Evolutionary conservation across 2,329 filamentous ascomycete species (phyloP).

Genomic region (Ophiocordyceps sinensis): DNA sequence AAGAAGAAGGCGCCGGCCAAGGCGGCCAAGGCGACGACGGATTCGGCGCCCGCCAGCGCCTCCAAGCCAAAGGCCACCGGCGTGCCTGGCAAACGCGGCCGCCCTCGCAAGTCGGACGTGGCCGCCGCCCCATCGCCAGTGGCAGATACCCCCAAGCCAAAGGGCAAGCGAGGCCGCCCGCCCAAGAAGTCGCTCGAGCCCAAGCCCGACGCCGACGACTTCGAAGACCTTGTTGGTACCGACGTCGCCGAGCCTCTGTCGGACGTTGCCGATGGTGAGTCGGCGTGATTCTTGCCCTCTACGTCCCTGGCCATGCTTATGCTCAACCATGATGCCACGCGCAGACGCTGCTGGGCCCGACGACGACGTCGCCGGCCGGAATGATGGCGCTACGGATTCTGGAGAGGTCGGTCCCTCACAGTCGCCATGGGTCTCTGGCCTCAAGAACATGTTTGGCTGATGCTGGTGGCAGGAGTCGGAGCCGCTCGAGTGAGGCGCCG

Average conservation of each 20-base stretch:
- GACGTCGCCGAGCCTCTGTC: conserved; percentile 1
- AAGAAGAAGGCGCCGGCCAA: conserved; percentile 7
- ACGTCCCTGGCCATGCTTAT: background rate
- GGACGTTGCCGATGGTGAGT: conserved; percentile 1
- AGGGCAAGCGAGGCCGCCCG: conserved; percentile 1
- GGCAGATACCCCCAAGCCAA: conserved; percentile 5
- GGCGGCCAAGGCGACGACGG: background rate
- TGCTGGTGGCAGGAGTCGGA: conserved; percentile 8
- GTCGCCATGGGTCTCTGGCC: conserved; percentile 8
- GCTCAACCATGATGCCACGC: conserved; percentile 2
- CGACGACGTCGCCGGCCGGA: background rate
- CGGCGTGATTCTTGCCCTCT: background rate
- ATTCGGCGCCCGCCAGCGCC: background rate
- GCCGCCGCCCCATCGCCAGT: background rate
- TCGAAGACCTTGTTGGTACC: conserved; percentile 6
- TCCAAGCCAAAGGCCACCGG: conserved; percentile 2
- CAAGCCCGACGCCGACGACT: conserved; percentile 11
- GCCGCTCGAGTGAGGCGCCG: conserved; percentile 3
- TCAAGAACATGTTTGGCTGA: conserved; percentile 14
- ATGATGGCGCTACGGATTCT: conserved; percentile 1
- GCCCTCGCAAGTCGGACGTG: conserved; percentile 14
- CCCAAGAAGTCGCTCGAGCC: background rate
- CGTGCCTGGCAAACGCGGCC: conserved; percentile 11
- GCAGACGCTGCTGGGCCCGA: background rate
- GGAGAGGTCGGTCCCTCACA: conserved; percentile 13